Evolutionary conservation across 164 flowering plant species (phyloP).

Genomic region (Magnolia changhungtana): DNA sequence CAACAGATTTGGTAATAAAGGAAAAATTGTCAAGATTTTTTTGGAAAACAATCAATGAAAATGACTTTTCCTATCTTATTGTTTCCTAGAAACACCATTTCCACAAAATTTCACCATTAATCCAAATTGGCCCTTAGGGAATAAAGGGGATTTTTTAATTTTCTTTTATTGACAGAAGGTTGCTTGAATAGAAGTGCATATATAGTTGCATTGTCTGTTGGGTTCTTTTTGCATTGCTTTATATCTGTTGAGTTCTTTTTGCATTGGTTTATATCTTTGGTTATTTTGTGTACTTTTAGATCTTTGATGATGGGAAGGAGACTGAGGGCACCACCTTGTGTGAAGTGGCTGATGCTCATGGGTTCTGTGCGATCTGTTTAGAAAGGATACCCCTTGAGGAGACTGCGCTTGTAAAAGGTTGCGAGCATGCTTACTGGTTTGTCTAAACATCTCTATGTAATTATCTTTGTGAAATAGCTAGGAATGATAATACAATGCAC

Average conservation of each 20-base stretch:
- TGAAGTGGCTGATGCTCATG: slow-evolving; percentile 34
- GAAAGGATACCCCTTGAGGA: slow-evolving; percentile 67
- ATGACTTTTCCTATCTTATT: too few species aligned
- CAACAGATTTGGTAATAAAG: too few species aligned
- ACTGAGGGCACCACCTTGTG: slow-evolving; percentile 6
- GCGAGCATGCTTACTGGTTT: slow-evolving; percentile 98
- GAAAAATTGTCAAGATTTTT: too few species aligned
- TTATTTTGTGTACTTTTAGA: slow-evolving; percentile 2
- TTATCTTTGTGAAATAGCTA: neutral
- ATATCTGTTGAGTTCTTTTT: neutral
- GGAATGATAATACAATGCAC: neutral
- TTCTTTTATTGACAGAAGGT: too few species aligned
- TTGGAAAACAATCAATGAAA: too few species aligned
- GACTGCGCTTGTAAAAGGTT: slow-evolving; percentile 84
- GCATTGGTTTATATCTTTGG: neutral
- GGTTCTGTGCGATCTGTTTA: slow-evolving; percentile 79
- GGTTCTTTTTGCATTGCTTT: neutral
- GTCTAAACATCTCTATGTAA: slow-evolving; percentile 26
- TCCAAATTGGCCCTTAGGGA: neutral
- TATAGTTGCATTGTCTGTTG: neutral
- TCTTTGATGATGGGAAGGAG: slow-evolving; percentile 7
- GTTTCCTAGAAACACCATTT: too few species aligned
- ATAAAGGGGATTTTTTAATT: neutral
- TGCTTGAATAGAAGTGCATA: neutral
- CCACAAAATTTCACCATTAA: too few species aligned